A percentile compares a stretch with the other conserved stretches of the same genome.
Conservation (phyloP, 2,329 filamentous ascomycete species). For the Neocucurbitaria cava region DNA sequence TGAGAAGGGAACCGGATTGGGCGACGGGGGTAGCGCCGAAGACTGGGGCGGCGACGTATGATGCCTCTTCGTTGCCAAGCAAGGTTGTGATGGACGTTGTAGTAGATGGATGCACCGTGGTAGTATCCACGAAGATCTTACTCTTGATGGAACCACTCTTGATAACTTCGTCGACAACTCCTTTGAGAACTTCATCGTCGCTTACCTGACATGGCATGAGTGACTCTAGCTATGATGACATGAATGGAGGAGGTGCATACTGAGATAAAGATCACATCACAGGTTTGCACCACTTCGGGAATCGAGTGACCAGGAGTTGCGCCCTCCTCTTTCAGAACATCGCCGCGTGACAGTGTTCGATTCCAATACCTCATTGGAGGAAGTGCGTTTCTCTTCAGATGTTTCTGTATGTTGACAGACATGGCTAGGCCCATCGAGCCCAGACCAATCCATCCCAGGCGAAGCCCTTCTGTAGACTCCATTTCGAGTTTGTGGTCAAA, state of each 20-base stretch:
- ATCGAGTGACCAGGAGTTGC: conserved; percentile 23
- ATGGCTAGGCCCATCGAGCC: conserved; percentile 61
- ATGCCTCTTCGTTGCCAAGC: conserved; percentile 36
- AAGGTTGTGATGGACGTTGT: conserved; percentile 38
- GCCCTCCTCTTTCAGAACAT: conserved; percentile 35
- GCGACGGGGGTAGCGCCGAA: conserved; percentile 62
- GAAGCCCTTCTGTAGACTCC: conserved; percentile 4
- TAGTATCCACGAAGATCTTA: conserved; percentile 60
- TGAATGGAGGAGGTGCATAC: conserved; percentile 26
- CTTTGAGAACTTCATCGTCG: conserved; percentile 51
- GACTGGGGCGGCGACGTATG: conserved; percentile 56
- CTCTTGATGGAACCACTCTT: conserved; percentile 24
- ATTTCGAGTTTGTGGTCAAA: conserved; percentile 4
- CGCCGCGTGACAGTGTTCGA: conserved; percentile 57
- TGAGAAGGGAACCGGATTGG: conserved; percentile 55
- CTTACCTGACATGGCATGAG: conserved; percentile 32
- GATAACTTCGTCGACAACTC: conserved; percentile 38
- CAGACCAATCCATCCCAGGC: conserved; percentile 49
- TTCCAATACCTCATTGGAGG: conserved; percentile 53
- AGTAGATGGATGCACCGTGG: conserved; percentile 58
- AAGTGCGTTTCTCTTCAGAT: conserved; percentile 35
- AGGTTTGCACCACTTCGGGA: conserved; percentile 23
- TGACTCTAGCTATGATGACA: too few species aligned
- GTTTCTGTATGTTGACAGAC: conserved; percentile 58
- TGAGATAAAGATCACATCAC: conserved; percentile 41